Conservation (phyloP, 2,329 filamentous ascomycete genomes). For the Tolypocladium endophyticum region DNA sequence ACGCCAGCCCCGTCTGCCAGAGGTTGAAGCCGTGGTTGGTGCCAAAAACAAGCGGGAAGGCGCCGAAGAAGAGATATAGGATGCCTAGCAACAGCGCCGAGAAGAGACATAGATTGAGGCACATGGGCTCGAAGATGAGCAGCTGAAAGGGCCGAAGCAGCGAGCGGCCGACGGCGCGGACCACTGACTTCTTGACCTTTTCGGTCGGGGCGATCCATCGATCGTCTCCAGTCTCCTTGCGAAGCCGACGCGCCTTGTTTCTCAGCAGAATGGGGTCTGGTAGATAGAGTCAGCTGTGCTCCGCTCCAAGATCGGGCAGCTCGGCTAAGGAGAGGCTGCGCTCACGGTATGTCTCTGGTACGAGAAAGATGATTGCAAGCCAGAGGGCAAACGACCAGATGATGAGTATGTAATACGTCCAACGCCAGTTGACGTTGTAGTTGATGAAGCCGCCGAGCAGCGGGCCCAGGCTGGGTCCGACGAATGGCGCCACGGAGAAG, state of each 20-base stretch:
- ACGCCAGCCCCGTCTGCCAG: constrained; percentile 71
- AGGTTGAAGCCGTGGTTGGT: constrained; percentile 65
- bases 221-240: constrained; percentile 67
- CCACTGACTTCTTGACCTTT: constrained; percentile 56
- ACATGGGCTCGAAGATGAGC: constrained; percentile 76
- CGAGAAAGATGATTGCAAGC: constrained; percentile 54
- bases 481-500: constrained; percentile 56
- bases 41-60: constrained; percentile 71
- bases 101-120: constrained; percentile 68
- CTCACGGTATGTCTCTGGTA: constrained; percentile 76
- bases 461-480: constrained; percentile 49
- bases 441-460: constrained; percentile 74
- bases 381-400: constrained; percentile 68
- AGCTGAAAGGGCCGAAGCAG: constrained; percentile 68
- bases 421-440: constrained; percentile 62
- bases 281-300: background rate
- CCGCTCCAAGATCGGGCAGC: background rate
- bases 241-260: constrained; percentile 58
- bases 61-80: constrained; percentile 84
- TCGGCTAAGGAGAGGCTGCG: constrained; percentile 11
- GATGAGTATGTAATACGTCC: constrained; percentile 75
- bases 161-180: constrained; percentile 45
- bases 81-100: constrained; percentile 80
- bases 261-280: constrained; percentile 58
- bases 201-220: constrained; percentile 72